Evolutionary conservation across 257 asterid genomes (phyloP).

Genomic region (Scutellaria barbata): DNA sequence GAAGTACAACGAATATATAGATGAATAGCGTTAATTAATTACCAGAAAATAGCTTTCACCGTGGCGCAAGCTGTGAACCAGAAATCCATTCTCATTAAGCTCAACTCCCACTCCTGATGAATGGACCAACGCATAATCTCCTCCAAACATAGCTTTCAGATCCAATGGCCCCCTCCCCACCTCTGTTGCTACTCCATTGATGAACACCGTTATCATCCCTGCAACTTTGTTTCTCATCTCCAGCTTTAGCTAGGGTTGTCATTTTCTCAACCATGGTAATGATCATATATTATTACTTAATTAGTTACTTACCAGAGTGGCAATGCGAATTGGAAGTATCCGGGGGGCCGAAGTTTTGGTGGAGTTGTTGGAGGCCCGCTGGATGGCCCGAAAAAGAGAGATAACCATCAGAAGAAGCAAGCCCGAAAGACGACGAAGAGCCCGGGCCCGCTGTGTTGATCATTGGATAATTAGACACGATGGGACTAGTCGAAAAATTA

Average conservation of each 20-base stretch:
- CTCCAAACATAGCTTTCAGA: conserved; percentile 60
- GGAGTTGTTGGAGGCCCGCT: background rate
- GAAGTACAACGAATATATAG: too few relatives aligned
- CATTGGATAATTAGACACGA: background rate
- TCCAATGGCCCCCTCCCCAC: conserved; percentile 63
- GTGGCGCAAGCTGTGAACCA: conserved; percentile 61
- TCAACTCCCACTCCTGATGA: conserved; percentile 69
- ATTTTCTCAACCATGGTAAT: too few relatives aligned
- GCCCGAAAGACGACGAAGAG: conserved; percentile 36
- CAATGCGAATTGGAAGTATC: conserved; percentile 43
- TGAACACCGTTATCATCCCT: conserved; percentile 66
- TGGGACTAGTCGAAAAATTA: too few relatives aligned
- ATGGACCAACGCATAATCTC: conserved; percentile 54
- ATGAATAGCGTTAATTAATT: conserved; percentile 3
- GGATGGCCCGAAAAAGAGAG: conserved; percentile 38
- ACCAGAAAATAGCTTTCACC: conserved; percentile 93
- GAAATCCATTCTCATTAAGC: conserved; percentile 62
- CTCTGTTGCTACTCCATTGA: conserved; percentile 77
- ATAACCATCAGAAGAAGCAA: conserved; percentile 15
- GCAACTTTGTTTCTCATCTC: background rate
- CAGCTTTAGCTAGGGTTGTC: conserved; percentile 20
- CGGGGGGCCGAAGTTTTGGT: conserved; percentile 31
- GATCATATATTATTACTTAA: too few relatives aligned
- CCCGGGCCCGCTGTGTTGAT: conserved; percentile 36
- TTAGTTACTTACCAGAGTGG: conserved; percentile 44